These are phyloP conservation scores for Evernia prunastri DNA, from an alignment of 495 filamentous ascomycete species.

Conservation along the genomic window DNA sequence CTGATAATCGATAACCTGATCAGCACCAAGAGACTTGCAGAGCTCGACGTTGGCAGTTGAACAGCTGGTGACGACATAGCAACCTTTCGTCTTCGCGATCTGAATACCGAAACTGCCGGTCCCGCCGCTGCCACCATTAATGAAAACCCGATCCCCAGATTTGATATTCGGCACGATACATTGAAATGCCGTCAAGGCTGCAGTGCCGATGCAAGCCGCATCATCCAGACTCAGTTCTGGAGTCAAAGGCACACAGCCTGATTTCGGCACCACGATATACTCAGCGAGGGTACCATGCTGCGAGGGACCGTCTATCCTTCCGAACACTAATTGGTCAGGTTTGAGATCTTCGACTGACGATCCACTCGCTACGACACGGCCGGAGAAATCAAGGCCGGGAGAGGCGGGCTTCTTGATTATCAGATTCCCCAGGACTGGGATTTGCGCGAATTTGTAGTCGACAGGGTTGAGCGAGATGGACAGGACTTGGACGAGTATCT, in stretches of 20 bases:
- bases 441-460: constrained; percentile 62
- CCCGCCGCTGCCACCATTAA: constrained; percentile 55
- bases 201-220: constrained; percentile 38
- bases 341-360: constrained; percentile 29
- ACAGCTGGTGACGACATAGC: constrained; percentile 47
- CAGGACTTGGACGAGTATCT: constrained; percentile 53
- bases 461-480: constrained; percentile 57
- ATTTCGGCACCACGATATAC: constrained; percentile 37
- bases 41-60: constrained; percentile 45
- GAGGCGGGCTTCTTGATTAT: constrained; percentile 44
- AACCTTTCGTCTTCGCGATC: constrained; percentile 51
- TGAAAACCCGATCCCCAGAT: constrained; percentile 45
- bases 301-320: constrained; percentile 33
- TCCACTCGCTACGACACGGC: constrained; percentile 42
- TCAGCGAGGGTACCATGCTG: constrained; percentile 50
- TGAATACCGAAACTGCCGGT: constrained; percentile 48
- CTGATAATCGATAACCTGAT: constrained; percentile 55
- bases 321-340: constrained; percentile 53
- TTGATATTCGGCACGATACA: constrained; percentile 43
- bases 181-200: constrained; percentile 48
- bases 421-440: constrained; percentile 38
- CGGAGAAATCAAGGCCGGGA: constrained; percentile 59
- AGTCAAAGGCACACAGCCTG: constrained; percentile 31
- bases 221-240: constrained; percentile 37
- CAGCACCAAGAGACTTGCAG: constrained; percentile 49